A percentile compares a stretch with the other conserved stretches of the same genome.
phyloP scores from a whole-genome alignment of 2,329 filamentous ascomycete species.

The Cladobotryum protrusum region DNA sequence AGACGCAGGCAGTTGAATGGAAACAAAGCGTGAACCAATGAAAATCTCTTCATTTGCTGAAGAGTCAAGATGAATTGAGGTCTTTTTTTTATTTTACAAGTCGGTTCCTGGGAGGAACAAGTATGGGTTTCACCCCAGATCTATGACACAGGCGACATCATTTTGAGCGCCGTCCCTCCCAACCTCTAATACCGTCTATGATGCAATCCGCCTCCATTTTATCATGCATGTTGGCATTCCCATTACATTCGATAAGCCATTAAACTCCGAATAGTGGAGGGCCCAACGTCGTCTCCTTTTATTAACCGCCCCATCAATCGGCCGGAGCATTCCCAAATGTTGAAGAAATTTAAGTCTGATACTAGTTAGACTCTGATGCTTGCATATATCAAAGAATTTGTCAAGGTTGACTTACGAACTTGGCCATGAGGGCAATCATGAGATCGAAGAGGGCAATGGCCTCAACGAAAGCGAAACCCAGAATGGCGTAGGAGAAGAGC shows the following conservation, averaged over 20 bases:
- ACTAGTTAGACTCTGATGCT: not conserved
- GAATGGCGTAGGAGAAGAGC: conserved; percentile 94
- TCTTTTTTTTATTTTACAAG: conserved; percentile 41
- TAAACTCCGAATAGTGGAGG: conserved; percentile 21
- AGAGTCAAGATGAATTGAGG: conserved; percentile 33
- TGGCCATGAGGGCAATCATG: conserved; percentile 92
- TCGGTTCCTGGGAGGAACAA: conserved; percentile 28
- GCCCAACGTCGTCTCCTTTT: conserved; percentile 23
- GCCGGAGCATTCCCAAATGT: conserved; percentile 30
- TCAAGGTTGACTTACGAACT: conserved; percentile 60
- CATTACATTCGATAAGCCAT: conserved; percentile 22
- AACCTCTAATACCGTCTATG: conserved; percentile 37
- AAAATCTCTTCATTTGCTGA: conserved; percentile 27
- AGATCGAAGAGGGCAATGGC: conserved; percentile 85
- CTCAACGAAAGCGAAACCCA: conserved; percentile 92
- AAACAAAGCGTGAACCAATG: conserved; percentile 15
- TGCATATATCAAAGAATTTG: not conserved
- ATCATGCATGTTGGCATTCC: conserved; percentile 26
- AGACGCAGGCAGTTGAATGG: not conserved
- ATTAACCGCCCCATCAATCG: conserved; percentile 30
- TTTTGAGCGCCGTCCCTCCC: conserved; percentile 28
- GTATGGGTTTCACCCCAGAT: conserved; percentile 28
- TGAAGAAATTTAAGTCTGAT: conserved; percentile 32
- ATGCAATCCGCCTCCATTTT: conserved; percentile 31
- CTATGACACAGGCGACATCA: conserved; percentile 28